These are phyloP conservation scores for Entomortierella parvispora DNA, from an alignment of 192 early-diverging fungal genomes.

Conservation along the genomic window DNA sequence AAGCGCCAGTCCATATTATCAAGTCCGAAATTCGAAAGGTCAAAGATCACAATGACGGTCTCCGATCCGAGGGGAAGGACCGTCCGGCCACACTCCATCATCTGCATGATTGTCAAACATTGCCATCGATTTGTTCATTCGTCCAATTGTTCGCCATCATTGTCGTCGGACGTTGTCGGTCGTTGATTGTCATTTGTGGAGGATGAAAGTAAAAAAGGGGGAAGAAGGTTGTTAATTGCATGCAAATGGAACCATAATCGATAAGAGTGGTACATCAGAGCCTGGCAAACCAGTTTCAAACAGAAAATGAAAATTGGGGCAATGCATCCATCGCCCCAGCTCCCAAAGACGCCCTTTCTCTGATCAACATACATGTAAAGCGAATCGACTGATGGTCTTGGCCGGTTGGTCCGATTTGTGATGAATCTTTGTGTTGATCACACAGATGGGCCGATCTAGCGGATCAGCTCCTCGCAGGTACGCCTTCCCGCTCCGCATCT, in stretches of 20 bases:
- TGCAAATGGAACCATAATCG: background rate
- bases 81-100: conserved; percentile 37
- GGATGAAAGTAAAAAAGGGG: too few relatives aligned
- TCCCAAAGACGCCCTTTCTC: too few relatives aligned
- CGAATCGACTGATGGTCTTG: conserved; percentile 72
- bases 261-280: too few relatives aligned
- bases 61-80: conserved; percentile 66
- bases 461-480: conserved; percentile 62
- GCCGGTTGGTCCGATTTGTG: conserved; percentile 68
- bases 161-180: background rate
- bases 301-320: background rate
- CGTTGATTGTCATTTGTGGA: too few relatives aligned
- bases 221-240: too few relatives aligned
- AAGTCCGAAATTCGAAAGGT: conserved; percentile 83
- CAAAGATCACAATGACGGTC: conserved; percentile 80
- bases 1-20: conserved; percentile 69
- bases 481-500: conserved; percentile 61
- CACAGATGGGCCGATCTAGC: conserved; percentile 57
- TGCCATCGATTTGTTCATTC: background rate
- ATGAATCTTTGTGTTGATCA: conserved; percentile 61
- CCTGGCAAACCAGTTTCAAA: too few relatives aligned
- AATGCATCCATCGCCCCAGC: too few relatives aligned
- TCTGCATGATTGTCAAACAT: conserved; percentile 1
- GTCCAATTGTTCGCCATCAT: too few relatives aligned
- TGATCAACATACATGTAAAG: conserved; percentile 76